phyloP scores from a whole-genome alignment of 2,329 filamentous ascomycete genomes.

The Colletotrichum spinosum region DNA sequence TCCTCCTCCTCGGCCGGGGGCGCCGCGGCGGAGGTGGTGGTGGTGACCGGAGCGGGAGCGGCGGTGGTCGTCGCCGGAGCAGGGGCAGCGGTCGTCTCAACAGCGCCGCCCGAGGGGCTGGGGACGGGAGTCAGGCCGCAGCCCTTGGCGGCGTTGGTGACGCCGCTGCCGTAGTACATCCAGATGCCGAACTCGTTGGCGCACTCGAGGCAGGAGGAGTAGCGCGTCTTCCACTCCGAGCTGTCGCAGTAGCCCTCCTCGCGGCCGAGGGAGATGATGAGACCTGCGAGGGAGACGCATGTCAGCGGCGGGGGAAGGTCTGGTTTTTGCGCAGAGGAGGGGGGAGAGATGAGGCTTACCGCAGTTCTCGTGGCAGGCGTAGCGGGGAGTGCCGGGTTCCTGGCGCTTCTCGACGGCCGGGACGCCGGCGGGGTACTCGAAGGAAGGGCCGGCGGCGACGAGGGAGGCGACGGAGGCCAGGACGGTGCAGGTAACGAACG shows the following conservation, averaged over 20 bases:
- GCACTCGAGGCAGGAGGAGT: slow-evolving; percentile 56
- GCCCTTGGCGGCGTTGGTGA: slow-evolving; percentile 46
- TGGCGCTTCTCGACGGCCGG: slow-evolving; percentile 52
- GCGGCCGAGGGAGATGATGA: slow-evolving; percentile 49
- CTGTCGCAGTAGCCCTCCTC: slow-evolving; percentile 51
- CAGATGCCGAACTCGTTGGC: slow-evolving; percentile 57
- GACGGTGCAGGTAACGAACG: slow-evolving; percentile 32
- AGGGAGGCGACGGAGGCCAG: slow-evolving; percentile 32
- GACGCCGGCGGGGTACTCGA: slow-evolving; percentile 31
- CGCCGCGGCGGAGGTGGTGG: neutral
- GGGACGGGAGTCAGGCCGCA: slow-evolving; percentile 29
- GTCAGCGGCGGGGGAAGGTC: neutral
- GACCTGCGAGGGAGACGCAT: neutral
- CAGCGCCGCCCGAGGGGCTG: slow-evolving; percentile 28
- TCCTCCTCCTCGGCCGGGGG: neutral
- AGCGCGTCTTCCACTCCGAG: slow-evolving; percentile 52
- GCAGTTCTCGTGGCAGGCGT: slow-evolving; percentile 60
- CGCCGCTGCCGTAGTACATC: slow-evolving; percentile 53
- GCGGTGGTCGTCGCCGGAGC: slow-evolving; percentile 11
- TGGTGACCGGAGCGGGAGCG: neutral
- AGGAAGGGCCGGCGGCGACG: slow-evolving; percentile 25
- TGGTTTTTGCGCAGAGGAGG: neutral
- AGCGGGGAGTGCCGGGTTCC: slow-evolving; percentile 56
- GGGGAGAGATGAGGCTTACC: slow-evolving; percentile 45
- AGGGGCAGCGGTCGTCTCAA: slow-evolving; percentile 11